Evolutionary conservation across 495 filamentous ascomycete species (phyloP).

Genomic region (Aspergillus olivimuriae): DNA sequence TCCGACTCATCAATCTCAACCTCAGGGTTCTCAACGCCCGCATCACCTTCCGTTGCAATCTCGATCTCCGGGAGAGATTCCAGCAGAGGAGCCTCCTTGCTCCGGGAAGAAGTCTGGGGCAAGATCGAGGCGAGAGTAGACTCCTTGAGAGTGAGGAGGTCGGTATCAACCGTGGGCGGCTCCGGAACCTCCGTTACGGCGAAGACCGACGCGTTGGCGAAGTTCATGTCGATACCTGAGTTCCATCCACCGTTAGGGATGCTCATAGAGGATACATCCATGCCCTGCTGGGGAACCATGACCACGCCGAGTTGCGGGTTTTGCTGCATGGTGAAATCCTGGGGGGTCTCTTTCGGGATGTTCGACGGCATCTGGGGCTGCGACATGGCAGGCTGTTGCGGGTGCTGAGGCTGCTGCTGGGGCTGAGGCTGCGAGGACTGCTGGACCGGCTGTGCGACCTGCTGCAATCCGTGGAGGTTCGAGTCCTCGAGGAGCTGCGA

Average conservation of each 20-base stretch:
- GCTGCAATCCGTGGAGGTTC: constrained; percentile 39
- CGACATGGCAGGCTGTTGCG: constrained; percentile 18
- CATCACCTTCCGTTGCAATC: constrained; percentile 22
- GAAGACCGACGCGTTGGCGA: constrained; percentile 70
- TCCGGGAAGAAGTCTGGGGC: constrained; percentile 28
- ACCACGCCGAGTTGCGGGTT: constrained; percentile 60
- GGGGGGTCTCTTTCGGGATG: constrained; percentile 51
- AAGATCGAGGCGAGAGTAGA: constrained; percentile 32
- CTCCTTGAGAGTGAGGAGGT: constrained; percentile 61
- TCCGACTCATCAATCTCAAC: constrained; percentile 55
- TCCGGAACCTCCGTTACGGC: constrained; percentile 71
- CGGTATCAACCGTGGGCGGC: constrained; percentile 56
- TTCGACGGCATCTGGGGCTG: constrained; percentile 26
- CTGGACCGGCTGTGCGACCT: constrained; percentile 25
- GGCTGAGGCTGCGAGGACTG: constrained; percentile 29
- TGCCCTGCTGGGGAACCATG: constrained; percentile 66
- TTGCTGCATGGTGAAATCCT: constrained; percentile 52
- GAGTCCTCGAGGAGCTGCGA: constrained; percentile 72
- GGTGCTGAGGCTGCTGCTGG: constrained; percentile 27
- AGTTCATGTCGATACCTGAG: constrained; percentile 47
- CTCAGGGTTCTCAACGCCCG: constrained; percentile 34
- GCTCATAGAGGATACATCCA: constrained; percentile 60
- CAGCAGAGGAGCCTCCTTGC: constrained; percentile 47
- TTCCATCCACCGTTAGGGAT: constrained; percentile 48
- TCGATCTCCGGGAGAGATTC: constrained; percentile 32